Percentiles rank a stretch among this genome's conserved stretches.
These are phyloP conservation scores for Alternaria triticina DNA, from an alignment of 2,329 filamentous ascomycete species.

Conservation along the genomic window DNA sequence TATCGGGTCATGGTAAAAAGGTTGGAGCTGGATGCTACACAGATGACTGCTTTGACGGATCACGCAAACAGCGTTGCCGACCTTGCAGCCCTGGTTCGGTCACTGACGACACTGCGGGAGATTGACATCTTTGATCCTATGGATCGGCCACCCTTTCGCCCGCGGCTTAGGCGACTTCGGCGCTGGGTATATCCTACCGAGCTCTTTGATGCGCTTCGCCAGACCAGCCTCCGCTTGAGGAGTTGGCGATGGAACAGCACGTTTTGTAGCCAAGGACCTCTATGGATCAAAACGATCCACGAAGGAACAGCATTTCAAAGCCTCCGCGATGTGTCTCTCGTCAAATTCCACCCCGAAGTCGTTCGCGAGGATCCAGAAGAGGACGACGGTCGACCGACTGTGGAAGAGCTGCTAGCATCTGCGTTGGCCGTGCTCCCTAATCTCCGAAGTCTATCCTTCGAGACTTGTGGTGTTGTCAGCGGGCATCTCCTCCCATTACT, in stretches of 20 bases:
- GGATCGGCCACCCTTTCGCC: slow-evolving; percentile 71
- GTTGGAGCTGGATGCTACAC: slow-evolving; percentile 71
- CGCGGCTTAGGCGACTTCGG: slow-evolving; percentile 57
- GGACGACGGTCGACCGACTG: slow-evolving; percentile 28
- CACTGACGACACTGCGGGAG: slow-evolving; percentile 70
- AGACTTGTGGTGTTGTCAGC: slow-evolving; percentile 76
- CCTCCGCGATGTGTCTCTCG: slow-evolving; percentile 43
- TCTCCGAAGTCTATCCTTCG: slow-evolving; percentile 72
- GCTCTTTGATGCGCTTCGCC: slow-evolving; percentile 69
- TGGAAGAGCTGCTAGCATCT: slow-evolving; percentile 54
- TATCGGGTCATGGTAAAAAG: slow-evolving; percentile 75
- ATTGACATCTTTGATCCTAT: slow-evolving; percentile 75
- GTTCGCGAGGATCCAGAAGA: slow-evolving; percentile 22
- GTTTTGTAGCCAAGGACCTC: slow-evolving; percentile 47
- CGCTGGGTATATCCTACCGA: slow-evolving; percentile 73
- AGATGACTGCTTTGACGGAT: slow-evolving; percentile 61
- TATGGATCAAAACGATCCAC: slow-evolving; percentile 55
- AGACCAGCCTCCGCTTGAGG: slow-evolving; percentile 54
- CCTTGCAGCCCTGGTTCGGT: slow-evolving; percentile 64
- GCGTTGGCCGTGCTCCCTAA: slow-evolving; percentile 65
- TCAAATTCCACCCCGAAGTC: slow-evolving; percentile 40
- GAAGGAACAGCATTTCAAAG: slow-evolving; percentile 49
- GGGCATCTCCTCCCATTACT: slow-evolving; percentile 71
- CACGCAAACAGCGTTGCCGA: slow-evolving; percentile 62
- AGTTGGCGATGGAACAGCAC: slow-evolving; percentile 64